Conservation (phyloP, 768 basidiomycete genomes). For the Ramaria sp. region DNA sequence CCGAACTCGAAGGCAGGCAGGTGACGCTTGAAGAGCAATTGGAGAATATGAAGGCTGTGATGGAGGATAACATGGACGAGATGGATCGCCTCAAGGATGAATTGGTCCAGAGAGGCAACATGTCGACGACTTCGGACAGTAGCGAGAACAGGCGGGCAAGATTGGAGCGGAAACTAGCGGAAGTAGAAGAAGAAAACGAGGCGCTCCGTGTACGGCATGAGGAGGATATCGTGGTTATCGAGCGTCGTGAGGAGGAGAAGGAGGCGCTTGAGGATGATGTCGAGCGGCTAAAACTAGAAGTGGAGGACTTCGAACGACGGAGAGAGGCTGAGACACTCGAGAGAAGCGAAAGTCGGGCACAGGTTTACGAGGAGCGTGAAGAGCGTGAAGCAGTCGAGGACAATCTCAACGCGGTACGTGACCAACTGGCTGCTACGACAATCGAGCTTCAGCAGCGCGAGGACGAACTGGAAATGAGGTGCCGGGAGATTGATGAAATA, state of each 20-base stretch:
- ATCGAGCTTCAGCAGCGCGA: constrained; percentile 83
- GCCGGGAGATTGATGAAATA: constrained; percentile 68
- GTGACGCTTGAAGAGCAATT: constrained; percentile 40
- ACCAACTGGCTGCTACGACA: constrained; percentile 67
- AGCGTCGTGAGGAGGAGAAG: constrained; percentile 56
- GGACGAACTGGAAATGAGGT: constrained; percentile 75
- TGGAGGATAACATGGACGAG: constrained; percentile 80
- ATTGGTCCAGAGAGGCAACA: constrained; percentile 40
- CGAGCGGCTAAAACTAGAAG: constrained; percentile 49
- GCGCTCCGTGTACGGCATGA: constrained; percentile 48
- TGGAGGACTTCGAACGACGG: constrained; percentile 56
- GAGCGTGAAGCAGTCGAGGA: constrained; percentile 74
- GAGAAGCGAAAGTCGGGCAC: constrained; percentile 62
- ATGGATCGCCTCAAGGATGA: constrained; percentile 62
- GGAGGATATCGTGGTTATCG: constrained; percentile 46
- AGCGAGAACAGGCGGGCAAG: constrained; percentile 32
- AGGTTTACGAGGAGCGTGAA: constrained; percentile 60
- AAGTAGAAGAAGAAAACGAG: constrained; percentile 52
- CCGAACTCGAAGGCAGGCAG: constrained; percentile 40
- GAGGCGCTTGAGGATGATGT: constrained; percentile 60
- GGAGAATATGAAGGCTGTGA: constrained; percentile 53
- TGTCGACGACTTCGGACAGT: constrained; percentile 28
- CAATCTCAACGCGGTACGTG: constrained; percentile 58
- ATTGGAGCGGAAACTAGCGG: constrained; percentile 40
- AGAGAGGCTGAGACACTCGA: constrained; percentile 55